Conservation (phyloP, 2,329 filamentous ascomycete species). For the Aureobasidium subglaciale region DNA sequence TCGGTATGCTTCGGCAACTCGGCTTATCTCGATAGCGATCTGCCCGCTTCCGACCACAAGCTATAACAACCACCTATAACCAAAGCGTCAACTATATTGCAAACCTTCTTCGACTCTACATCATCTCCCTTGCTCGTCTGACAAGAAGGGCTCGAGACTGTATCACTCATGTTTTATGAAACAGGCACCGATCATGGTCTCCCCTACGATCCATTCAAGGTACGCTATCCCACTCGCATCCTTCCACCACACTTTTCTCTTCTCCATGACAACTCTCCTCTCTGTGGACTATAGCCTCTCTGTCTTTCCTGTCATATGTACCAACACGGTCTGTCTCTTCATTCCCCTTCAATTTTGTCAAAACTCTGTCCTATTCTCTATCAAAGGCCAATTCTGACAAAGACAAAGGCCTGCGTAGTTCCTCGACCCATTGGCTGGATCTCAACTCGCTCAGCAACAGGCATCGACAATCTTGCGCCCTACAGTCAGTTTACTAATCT, state of each 20-base stretch:
- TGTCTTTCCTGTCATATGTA: no score
- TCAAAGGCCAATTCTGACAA: background rate
- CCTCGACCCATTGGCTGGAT: conserved; percentile 60
- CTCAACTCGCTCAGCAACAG: conserved; percentile 44
- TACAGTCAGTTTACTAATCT: conserved; percentile 59
- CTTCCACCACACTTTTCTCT: background rate
- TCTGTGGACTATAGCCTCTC: no score
- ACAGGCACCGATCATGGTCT: conserved; percentile 45
- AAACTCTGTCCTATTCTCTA: background rate
- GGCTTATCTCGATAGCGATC: background rate
- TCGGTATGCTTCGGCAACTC: conserved; percentile 1
- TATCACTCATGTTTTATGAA: conserved; percentile 43
- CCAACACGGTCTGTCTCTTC: no score
- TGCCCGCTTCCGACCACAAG: background rate
- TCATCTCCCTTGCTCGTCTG: no score
- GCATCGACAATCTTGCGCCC: conserved; percentile 50
- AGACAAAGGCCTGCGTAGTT: conserved; percentile 47
- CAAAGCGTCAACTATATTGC: no score
- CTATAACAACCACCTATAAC: background rate
- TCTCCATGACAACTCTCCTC: background rate
- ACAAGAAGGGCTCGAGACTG: no score
- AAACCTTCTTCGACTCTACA: no score
- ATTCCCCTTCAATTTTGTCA: background rate
- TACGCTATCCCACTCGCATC: conserved; percentile 18
- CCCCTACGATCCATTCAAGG: conserved; percentile 51